Base-by-base conservation (phyloP, 257 asterid genomes). In the Petunia secreta region DNA sequence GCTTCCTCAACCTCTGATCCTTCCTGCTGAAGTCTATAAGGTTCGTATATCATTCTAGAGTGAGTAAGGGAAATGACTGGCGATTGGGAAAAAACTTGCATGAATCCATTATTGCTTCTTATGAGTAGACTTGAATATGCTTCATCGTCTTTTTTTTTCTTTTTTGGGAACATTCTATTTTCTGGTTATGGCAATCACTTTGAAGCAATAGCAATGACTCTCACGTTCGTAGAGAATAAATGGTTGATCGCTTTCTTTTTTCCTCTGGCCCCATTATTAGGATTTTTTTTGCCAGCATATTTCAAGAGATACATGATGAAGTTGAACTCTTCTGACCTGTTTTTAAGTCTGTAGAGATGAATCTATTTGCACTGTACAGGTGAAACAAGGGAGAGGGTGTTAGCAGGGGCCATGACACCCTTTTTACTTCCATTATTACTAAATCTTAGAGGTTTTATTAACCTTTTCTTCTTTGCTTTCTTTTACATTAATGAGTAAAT, bases 11-110 rank as follows among this genome's bases (percentile, higher is more conserved):
- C 98, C 97, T 67, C 83, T 96, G 77, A 87, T 96, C 79, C 98
- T 96, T 88, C 98, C 99, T 55, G 90, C 98, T 86, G 99, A 95
- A 89, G 94, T 94, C 55, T 88, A 92, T 87, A 96, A 91, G 98
- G 99, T 85, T 59, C 71, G 79, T 80, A 50, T 4, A 65, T 48
- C 75, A 52, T 81, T 44, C 86, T 59, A 25, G 25, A 25, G 25
- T 25, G 25, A 25, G 25, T 25, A 25, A 25, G 25, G 7, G 6
- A 2, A 2, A 25, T 25, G 25, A 25, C 25, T 25, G 25, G 25
- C 25, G 25, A 25, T 25, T 25, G 25, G 25, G 25, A 25, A 25
- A 25, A 25, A 25, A 25, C 25, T 25, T 25, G 25, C 25, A 25
- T 48, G 60, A 69, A 48, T 71, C 34, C 58, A 71, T 10, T 34